Base-by-base conservation (phyloP, 768 basidiomycete species). In the Porphyrellus cyaneotinctus region DNA sequence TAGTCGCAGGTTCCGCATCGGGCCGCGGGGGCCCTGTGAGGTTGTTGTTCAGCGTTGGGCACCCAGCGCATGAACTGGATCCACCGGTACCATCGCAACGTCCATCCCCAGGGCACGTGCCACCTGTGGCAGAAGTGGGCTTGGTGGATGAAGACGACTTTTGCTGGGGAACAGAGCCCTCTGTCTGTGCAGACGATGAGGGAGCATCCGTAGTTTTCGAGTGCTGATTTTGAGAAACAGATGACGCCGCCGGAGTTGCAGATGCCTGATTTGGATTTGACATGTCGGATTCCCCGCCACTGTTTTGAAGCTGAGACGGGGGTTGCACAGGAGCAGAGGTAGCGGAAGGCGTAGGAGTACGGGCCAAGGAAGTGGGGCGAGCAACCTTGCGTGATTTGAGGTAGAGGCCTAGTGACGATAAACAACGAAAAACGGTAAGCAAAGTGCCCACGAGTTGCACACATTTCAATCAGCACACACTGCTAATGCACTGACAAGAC, bases 91-190 rank as follows among this genome's bases (percentile, higher is more conserved):
- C 97, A 72, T 99, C 92, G 73, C 97, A 99, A 60, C 91, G 82
- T 31, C 97, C 97, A 73, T 97, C 97, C 52, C 97, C 97, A 4
- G 97, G 97, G 71, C 97, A 99, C n/a, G 95, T 95, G 56, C 88
- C 87, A 58, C 73, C 66, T 59, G 67, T 61, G 49, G 56, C 56
- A 45, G 63, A 54, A 65, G 43, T 47, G 53, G 66, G 62, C 47
- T 66, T 70, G 15, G 65, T 49, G 45, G 67, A 46, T 10, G 68
- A 54, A 39, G 68, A 48, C 6, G 63, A 15, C 53, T 67, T 70
- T 64, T 58, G 67, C 44, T 62, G 65, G 43, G 57, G 55, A 45
- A 51, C 46, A 35, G 64, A 31, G 51, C 52, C 57, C 52, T 71
- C 68, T 0, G 64, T 42, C 32, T 66, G 68, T 47, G 52, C 42